phyloP scores from a whole-genome alignment of 352 stramenopile genomes.

The Phytophthora hibernalis region DNA sequence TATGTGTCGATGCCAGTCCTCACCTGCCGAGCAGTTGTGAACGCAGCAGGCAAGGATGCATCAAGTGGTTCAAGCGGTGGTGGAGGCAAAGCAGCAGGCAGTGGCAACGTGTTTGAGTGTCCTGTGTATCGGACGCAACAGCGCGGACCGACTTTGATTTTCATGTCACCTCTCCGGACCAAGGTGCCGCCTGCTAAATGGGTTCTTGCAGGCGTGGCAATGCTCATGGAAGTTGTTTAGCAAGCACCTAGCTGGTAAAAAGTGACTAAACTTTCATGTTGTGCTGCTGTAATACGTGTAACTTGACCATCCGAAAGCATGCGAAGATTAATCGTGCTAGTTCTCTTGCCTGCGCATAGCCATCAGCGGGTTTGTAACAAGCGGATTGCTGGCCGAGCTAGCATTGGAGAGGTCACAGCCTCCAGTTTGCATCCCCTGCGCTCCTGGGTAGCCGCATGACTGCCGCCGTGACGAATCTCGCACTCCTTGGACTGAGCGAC shows the following conservation, averaged over 20 bases:
- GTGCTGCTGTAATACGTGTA: constrained; percentile 2
- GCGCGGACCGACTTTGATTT: constrained; percentile 91
- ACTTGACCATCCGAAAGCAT: neutral
- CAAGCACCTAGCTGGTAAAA: neutral
- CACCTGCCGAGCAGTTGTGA: constrained; percentile 82
- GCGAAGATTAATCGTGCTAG: too few relatives aligned
- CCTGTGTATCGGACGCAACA: constrained; percentile 93
- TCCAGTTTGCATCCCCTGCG: constrained; percentile 22
- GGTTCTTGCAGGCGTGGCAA: constrained; percentile 89
- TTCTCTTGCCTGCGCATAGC: constrained; percentile 27
- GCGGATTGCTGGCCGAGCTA: constrained; percentile 58
- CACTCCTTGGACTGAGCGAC: neutral
- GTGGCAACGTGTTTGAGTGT: constrained; percentile 75
- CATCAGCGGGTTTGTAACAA: constrained; percentile 61
- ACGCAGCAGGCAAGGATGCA: constrained; percentile 46
- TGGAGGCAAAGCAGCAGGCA: constrained; percentile 14
- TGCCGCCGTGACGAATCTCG: constrained; percentile 6
- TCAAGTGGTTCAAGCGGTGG: constrained; percentile 21
- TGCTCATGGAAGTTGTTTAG: constrained; percentile 91
- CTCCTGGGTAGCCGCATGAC: constrained; percentile 18
- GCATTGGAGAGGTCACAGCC: constrained; percentile 52
- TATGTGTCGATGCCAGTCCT: constrained; percentile 93
- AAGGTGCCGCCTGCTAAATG: constrained; percentile 91
- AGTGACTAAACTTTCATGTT: neutral
- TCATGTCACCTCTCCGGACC: constrained; percentile 86